A percentile compares a stretch with the other conserved stretches of the same genome.
Evolutionary conservation across 306 rosid species (phyloP).

Genomic region (Datisca glomerata): DNA sequence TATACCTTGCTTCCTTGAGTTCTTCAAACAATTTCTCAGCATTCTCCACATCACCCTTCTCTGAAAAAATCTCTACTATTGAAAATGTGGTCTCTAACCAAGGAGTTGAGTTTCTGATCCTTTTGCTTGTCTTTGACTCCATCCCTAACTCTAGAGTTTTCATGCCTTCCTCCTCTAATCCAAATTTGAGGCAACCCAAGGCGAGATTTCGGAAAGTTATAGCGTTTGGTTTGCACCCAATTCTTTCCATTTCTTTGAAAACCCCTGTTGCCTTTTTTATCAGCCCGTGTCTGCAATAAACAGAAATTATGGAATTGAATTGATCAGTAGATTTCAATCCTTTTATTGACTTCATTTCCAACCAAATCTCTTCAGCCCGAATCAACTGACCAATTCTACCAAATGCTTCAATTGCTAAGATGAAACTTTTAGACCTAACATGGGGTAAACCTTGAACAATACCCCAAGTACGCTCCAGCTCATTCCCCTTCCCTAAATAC

Average conservation of each 20-base stretch:
- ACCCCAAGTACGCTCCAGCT: slow-evolving; percentile 63
- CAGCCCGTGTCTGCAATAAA: slow-evolving; percentile 58
- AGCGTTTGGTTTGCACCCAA: slow-evolving; percentile 69
- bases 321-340: slow-evolving; percentile 59
- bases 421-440: slow-evolving; percentile 67
- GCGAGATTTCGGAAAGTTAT: slow-evolving; percentile 73
- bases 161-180: slow-evolving; percentile 50
- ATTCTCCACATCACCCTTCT: slow-evolving; percentile 60
- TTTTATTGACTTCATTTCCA: slow-evolving; percentile 51
- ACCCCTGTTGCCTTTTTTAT: slow-evolving; percentile 44
- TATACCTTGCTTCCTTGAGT: slow-evolving; percentile 52
- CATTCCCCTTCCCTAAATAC: slow-evolving; percentile 54
- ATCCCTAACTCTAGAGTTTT: slow-evolving; percentile 55
- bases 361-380: slow-evolving; percentile 80
- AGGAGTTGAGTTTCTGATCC: slow-evolving; percentile 59
- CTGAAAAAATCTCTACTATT: slow-evolving; percentile 56
- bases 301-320: slow-evolving; percentile 64
- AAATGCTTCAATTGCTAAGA: slow-evolving; percentile 80
- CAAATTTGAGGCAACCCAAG: slow-evolving; percentile 76
- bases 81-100: slow-evolving; percentile 85
- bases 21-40: slow-evolving; percentile 66
- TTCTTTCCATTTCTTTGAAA: slow-evolving; percentile 42
- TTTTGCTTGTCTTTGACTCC: slow-evolving; percentile 29
- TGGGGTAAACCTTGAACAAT: slow-evolving; percentile 39
- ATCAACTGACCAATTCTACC: slow-evolving; percentile 50